phyloP scores from a whole-genome alignment of 305 asterid genomes.

The Plantago coronopus region DNA sequence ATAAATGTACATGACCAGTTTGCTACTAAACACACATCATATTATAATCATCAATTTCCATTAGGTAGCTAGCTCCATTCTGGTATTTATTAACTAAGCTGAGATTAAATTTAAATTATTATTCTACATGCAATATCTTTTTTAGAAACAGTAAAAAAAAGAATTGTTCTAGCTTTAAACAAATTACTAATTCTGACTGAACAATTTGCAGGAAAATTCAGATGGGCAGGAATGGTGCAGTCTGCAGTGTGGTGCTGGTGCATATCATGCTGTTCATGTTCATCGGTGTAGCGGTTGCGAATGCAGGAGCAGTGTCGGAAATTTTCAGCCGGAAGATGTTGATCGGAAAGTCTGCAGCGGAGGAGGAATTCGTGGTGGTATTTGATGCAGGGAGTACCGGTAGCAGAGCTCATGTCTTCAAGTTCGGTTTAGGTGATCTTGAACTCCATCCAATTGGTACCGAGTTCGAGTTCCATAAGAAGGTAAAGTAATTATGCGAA shows the following conservation, averaged over 20 bases:
- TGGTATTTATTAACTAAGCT: too few relatives aligned
- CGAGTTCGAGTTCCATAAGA: conserved; percentile 1
- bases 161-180: too few relatives aligned
- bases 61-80: too few relatives aligned
- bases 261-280: not conserved
- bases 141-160: too few relatives aligned
- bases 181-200: too few relatives aligned
- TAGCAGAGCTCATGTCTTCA: conserved; percentile 3
- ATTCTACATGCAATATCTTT: too few relatives aligned
- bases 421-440: not conserved
- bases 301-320: not conserved
- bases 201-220: too few relatives aligned
- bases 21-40: too few relatives aligned
- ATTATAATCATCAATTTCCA: too few relatives aligned
- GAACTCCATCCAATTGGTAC: conserved; percentile 1
- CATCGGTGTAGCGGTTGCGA: conserved; percentile 13
- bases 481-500: too few relatives aligned
- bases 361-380: not conserved
- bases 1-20: too few relatives aligned
- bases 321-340: not conserved
- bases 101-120: too few relatives aligned
- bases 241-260: not conserved
- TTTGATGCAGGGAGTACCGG: conserved; percentile 14
- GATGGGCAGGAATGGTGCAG: not conserved
- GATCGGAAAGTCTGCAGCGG: not conserved